A percentile compares a stretch with the other conserved stretches of the same genome.
Evolutionary conservation across 352 stramenopile species (phyloP).

Genomic region (Albugo laibachii): DNA sequence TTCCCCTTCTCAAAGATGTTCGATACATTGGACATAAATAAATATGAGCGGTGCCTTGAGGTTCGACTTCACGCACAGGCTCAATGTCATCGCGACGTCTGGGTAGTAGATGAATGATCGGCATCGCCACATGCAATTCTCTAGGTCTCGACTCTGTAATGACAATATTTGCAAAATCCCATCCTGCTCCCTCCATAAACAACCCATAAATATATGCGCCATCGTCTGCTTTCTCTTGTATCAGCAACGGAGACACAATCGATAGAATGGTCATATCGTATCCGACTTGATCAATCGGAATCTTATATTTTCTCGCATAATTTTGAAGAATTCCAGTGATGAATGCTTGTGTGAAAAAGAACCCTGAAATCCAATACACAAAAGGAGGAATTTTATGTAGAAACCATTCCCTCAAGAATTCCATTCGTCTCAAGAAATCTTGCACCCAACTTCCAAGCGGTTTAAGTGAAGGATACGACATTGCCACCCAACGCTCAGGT

Average conservation of each 20-base stretch:
- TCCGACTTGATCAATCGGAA: constrained; percentile 81
- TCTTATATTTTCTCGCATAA: constrained; percentile 78
- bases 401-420: constrained; percentile 73
- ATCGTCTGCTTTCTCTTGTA: constrained; percentile 46
- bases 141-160: constrained; percentile 68
- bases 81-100: constrained; percentile 67
- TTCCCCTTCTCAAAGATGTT: constrained; percentile 80
- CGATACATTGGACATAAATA: constrained; percentile 88
- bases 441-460: constrained; percentile 84
- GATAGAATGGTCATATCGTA: constrained; percentile 78
- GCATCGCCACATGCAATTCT: constrained; percentile 76
- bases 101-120: constrained; percentile 70
- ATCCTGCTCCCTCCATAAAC: constrained; percentile 82
- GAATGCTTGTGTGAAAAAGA: constrained; percentile 90
- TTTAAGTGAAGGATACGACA: constrained; percentile 85
- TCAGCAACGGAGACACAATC: constrained; percentile 12
- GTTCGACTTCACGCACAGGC: constrained; percentile 75
- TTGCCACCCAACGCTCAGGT: constrained; percentile 54
- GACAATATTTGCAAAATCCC: constrained; percentile 37
- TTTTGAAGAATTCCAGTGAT: constrained; percentile 89
- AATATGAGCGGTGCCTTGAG: constrained; percentile 76
- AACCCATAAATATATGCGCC: constrained; percentile 79
- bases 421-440: constrained; percentile 70
- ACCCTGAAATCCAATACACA: constrained; percentile 87
- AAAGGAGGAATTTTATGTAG: constrained; percentile 41